Conservation (phyloP, 495 filamentous ascomycete genomes). For the Bombardia bombarda region DNA sequence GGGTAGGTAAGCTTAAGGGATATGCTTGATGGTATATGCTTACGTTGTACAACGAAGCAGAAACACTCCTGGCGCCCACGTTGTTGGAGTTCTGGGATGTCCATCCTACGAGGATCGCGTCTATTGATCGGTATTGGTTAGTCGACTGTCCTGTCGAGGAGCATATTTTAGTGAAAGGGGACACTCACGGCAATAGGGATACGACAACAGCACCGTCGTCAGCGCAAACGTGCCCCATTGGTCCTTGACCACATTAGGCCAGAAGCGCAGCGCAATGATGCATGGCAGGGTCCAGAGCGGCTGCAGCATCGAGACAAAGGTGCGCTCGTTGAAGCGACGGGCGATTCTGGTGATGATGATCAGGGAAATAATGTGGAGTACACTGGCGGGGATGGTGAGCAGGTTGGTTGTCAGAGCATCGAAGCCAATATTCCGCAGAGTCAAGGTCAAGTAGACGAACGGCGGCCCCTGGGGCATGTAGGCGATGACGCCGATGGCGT, state of each 20-base stretch:
- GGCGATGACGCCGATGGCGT: conserved; percentile 53
- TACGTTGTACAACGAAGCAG: conserved; percentile 48
- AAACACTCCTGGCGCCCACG: conserved; percentile 59
- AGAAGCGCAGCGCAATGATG: conserved; percentile 37
- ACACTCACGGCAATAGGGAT: conserved; percentile 20
- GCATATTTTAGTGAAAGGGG: not conserved
- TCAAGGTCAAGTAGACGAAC: conserved; percentile 55
- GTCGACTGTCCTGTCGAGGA: too few relatives aligned
- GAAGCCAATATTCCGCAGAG: conserved; percentile 54
- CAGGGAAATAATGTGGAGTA: conserved; percentile 34
- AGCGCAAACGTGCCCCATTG: conserved; percentile 48
- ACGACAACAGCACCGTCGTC: conserved; percentile 42
- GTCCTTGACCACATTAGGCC: conserved; percentile 12
- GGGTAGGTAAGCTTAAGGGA: not conserved
- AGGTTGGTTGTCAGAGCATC: conserved; percentile 61
- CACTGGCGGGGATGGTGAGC: conserved; percentile 50
- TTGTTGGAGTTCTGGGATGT: conserved; percentile 57
- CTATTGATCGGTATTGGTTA: not conserved
- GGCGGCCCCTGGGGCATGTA: conserved; percentile 51
- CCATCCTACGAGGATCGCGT: conserved; percentile 60
- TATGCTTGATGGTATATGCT: not conserved
- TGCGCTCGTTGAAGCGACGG: conserved; percentile 49
- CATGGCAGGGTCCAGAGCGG: conserved; percentile 53
- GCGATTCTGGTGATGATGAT: conserved; percentile 48
- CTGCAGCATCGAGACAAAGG: conserved; percentile 43